Evolutionary conservation across 768 basidiomycete genomes (phyloP).

Genomic region (Fibroporia radiculosa): DNA sequence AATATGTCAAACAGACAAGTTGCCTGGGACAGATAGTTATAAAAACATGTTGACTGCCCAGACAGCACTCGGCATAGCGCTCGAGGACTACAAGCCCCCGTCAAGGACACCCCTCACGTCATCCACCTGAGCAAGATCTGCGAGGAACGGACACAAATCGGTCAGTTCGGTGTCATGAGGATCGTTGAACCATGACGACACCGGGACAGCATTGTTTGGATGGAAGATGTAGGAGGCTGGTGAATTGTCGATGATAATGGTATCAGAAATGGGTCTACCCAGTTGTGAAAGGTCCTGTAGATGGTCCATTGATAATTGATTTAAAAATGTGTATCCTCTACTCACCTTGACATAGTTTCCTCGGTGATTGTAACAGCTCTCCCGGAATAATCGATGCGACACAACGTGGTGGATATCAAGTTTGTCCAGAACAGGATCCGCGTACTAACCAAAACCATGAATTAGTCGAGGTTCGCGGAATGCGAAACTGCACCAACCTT

Average conservation of each 20-base stretch:
- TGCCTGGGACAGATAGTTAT: constrained; percentile 4
- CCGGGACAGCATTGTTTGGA: constrained; percentile 97
- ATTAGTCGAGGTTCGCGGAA: not conserved
- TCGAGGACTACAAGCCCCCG: constrained; percentile 19
- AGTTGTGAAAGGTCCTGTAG: constrained; percentile 93
- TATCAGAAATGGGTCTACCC: constrained; percentile 87
- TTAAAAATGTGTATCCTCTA: not conserved
- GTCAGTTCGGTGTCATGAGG: constrained; percentile 97
- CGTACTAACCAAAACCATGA: constrained; percentile 55
- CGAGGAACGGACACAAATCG: constrained; percentile 89
- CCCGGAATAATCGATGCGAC: constrained; percentile 89
- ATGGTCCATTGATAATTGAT: not conserved
- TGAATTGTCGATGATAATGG: constrained; percentile 98
- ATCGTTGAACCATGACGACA: constrained; percentile 99
- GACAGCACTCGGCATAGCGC: constrained; percentile 5
- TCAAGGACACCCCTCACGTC: constrained; percentile 65
- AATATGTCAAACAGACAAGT: constrained; percentile 1
- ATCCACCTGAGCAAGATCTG: constrained; percentile 76
- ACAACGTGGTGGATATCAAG: constrained; percentile 91
- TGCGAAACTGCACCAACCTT: constrained; percentile 51
- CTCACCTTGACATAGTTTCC: constrained; percentile 98
- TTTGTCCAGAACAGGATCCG: constrained; percentile 97
- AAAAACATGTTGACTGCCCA: constrained; percentile 4
- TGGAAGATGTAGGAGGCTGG: constrained; percentile 99
- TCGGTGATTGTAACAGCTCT: constrained; percentile 98